Evolutionary conservation across 2,329 filamentous ascomycete genomes (phyloP).

Genomic region (Chalara sp.): DNA sequence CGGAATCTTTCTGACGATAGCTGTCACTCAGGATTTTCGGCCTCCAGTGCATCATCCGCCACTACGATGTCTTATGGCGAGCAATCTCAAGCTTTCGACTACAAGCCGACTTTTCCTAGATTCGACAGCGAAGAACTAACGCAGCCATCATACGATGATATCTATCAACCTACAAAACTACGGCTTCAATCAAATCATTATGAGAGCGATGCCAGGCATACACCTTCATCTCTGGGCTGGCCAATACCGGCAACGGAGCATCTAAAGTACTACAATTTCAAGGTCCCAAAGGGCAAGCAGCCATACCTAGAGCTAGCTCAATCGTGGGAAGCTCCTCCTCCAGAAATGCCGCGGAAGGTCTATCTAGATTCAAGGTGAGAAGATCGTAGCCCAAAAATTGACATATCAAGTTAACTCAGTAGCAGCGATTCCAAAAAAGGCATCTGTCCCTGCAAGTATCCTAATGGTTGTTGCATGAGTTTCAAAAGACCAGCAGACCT

Average conservation of each 20-base stretch:
- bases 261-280: constrained; percentile 14
- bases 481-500: constrained; percentile 30
- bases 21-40: background rate
- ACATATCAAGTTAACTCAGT: background rate
- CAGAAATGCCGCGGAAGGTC: constrained; percentile 10
- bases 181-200: too few species aligned
- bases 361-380: constrained; percentile 15
- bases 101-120: background rate
- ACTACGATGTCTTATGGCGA: background rate
- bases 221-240: constrained; percentile 14
- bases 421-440: constrained; percentile 10
- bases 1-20: background rate
- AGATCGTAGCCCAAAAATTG: background rate
- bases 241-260: constrained; percentile 1
- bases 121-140: too few species aligned
- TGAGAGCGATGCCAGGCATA: background rate
- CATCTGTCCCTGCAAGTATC: constrained; percentile 15
- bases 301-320: constrained; percentile 13
- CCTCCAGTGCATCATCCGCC: background rate
- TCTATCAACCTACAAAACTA: too few species aligned
- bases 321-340: background rate
- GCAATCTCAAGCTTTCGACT: background rate
- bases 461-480: constrained; percentile 12
- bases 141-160: too few species aligned
- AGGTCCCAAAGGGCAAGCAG: constrained; percentile 13